Conservation (phyloP, 2,329 filamentous ascomycete species). For the Cordyceps cateniannulata region DNA sequence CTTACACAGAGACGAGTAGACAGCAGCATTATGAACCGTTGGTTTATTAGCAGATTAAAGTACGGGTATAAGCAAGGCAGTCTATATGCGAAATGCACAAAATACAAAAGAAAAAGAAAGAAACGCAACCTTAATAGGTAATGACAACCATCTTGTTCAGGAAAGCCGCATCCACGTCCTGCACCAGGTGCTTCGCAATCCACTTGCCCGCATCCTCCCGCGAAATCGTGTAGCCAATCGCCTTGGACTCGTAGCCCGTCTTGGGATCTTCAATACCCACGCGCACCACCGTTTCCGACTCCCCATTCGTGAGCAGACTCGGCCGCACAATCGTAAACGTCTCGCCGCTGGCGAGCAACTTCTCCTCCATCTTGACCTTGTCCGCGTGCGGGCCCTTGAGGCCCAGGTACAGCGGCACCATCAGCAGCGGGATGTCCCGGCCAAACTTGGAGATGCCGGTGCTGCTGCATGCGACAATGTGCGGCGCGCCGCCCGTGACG, state of each 20-base stretch:
- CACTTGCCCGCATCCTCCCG: slow-evolving; percentile 42
- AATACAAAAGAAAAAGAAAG: neutral
- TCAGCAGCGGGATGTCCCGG: slow-evolving; percentile 36
- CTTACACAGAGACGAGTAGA: neutral
- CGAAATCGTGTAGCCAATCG: slow-evolving; percentile 41
- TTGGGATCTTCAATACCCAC: slow-evolving; percentile 34
- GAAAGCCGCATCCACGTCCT: slow-evolving; percentile 21
- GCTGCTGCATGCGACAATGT: slow-evolving; percentile 30
- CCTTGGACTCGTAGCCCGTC: slow-evolving; percentile 25
- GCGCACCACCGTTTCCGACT: slow-evolving; percentile 23
- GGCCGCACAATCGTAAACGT: slow-evolving; percentile 31
- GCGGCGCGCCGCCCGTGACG: slow-evolving; percentile 24
- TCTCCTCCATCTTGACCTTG: slow-evolving; percentile 40
- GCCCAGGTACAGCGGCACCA: slow-evolving; percentile 38
- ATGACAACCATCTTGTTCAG: slow-evolving; percentile 30
- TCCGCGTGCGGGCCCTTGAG: slow-evolving; percentile 39
- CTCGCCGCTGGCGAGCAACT: slow-evolving; percentile 23
- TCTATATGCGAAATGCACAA: neutral
- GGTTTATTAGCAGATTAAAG: neutral
- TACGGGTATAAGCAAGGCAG: neutral
- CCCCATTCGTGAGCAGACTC: slow-evolving; percentile 29
- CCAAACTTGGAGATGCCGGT: slow-evolving; percentile 33
- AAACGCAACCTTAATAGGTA: slow-evolving; percentile 24
- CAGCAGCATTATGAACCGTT: neutral
- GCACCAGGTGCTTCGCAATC: slow-evolving; percentile 35